Conservation (phyloP, 2,329 filamentous ascomycete species). For the Cryphonectria carpinicola region DNA sequence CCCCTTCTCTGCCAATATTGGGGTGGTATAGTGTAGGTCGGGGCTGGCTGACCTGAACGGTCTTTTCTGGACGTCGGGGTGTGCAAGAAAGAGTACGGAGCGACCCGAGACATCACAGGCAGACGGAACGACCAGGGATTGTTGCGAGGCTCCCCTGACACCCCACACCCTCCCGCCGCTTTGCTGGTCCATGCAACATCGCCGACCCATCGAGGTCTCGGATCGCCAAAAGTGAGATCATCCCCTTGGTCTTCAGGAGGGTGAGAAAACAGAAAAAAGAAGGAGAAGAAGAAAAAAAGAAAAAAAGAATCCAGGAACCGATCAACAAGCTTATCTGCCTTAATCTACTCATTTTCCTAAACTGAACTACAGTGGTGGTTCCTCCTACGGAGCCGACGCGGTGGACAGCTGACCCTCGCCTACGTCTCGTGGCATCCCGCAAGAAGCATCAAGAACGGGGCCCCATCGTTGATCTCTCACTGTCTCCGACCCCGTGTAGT, state of each 20-base stretch:
- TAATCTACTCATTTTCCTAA: background rate
- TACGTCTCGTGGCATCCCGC: conserved; percentile 5
- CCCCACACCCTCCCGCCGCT: conserved; percentile 5
- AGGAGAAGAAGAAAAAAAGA: background rate
- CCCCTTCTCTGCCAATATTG: background rate
- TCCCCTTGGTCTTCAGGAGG: background rate
- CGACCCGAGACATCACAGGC: conserved; percentile 3
- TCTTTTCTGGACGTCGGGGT: background rate
- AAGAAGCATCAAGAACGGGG: background rate
- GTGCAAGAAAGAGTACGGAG: background rate
- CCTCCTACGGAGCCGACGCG: conserved; percentile 3
- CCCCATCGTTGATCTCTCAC: background rate
- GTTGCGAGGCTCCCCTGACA: conserved; percentile 10
- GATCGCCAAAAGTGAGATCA: background rate
- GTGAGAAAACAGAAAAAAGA: background rate
- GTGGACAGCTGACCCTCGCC: background rate
- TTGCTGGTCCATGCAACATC: background rate
- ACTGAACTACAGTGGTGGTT: background rate
- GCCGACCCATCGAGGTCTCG: conserved; percentile 2
- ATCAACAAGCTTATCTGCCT: background rate
- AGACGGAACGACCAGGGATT: background rate
- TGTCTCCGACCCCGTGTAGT: conserved; percentile 12
- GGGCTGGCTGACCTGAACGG: background rate
- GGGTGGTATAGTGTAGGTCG: background rate
- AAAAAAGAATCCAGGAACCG: background rate